phyloP scores from a whole-genome alignment of 2,329 filamentous ascomycete genomes.

The Aspergillus costaricaensis region DNA sequence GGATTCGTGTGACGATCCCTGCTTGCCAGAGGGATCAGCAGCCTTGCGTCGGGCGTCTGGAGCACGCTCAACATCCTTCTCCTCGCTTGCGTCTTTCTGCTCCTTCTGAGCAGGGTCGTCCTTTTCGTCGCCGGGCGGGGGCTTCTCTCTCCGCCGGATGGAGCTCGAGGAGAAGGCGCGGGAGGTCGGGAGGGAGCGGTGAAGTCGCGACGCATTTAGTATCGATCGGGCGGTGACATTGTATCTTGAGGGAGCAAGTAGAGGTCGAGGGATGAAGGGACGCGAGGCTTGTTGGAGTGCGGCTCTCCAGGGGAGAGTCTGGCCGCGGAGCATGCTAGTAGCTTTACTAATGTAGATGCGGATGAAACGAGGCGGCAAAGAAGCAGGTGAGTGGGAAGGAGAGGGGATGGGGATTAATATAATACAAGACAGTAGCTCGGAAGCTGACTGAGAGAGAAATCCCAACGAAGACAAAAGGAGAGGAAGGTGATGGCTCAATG shows the following conservation, averaged over 20 bases:
- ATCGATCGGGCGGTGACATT: slow-evolving; percentile 33
- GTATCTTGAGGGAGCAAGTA: slow-evolving; percentile 34
- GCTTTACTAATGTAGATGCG: slow-evolving; percentile 21
- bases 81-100: slow-evolving; percentile 32
- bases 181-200: slow-evolving; percentile 29
- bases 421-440: slow-evolving; percentile 14
- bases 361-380: slow-evolving; percentile 12
- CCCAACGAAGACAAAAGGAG: not conserved
- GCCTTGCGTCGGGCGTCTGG: slow-evolving; percentile 45
- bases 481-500: slow-evolving; percentile 9
- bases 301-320: slow-evolving; percentile 66
- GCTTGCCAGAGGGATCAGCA: slow-evolving; percentile 39
- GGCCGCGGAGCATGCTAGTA: slow-evolving; percentile 63
- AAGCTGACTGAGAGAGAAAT: not conserved
- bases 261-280: slow-evolving; percentile 37
- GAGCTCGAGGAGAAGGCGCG: slow-evolving; percentile 50
- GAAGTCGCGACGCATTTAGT: slow-evolving; percentile 27
- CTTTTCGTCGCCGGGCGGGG: slow-evolving; percentile 46
- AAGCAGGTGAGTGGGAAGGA: slow-evolving; percentile 12
- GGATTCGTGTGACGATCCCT: slow-evolving; percentile 27
- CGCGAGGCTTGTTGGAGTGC: slow-evolving; percentile 56
- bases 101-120: slow-evolving; percentile 33
- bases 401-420: slow-evolving; percentile 8
- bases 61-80: slow-evolving; percentile 47
- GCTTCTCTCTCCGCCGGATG: slow-evolving; percentile 59